Conservation (phyloP, 495 filamentous ascomycete species). For the Aspergillus leporis region DNA sequence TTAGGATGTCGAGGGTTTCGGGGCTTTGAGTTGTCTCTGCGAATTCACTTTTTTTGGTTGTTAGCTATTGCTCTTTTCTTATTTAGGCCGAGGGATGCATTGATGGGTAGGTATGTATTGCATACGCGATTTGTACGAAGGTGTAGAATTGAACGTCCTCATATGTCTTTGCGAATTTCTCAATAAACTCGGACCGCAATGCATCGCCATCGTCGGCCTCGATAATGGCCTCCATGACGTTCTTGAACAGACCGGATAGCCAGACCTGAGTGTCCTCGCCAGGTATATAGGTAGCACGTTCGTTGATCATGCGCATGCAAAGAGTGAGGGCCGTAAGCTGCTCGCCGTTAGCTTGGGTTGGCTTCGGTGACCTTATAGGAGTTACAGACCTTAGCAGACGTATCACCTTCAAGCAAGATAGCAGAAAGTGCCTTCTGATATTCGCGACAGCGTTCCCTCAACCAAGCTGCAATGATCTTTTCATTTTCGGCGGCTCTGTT, state of each 20-base stretch:
- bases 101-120: conserved; percentile 21
- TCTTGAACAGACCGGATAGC: conserved; percentile 59
- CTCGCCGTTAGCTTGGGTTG: conserved; percentile 21
- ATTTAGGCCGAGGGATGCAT: not conserved
- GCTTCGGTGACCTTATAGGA: not conserved
- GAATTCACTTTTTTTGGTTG: conserved; percentile 30
- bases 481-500: conserved; percentile 69
- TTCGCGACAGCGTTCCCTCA: conserved; percentile 70
- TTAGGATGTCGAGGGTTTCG: conserved; percentile 51
- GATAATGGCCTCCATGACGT: conserved; percentile 64
- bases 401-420: conserved; percentile 54
- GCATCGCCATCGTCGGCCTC: conserved; percentile 53
- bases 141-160: conserved; percentile 86
- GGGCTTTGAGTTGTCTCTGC: conserved; percentile 30
- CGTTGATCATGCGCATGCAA: conserved; percentile 80
- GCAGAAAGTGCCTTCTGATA: conserved; percentile 60
- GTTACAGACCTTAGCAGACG: conserved; percentile 41
- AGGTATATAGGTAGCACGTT: conserved; percentile 63
- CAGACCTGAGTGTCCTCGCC: conserved; percentile 64
- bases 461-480: conserved; percentile 71
- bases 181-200: conserved; percentile 66
- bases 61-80: conserved; percentile 29
- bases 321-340: conserved; percentile 68
- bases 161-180: conserved; percentile 74
- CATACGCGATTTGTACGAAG: conserved; percentile 68